Evolutionary conservation across 2,329 filamentous ascomycete species (phyloP), one percentile per base, ranked within the genome.

Genomic region (Alternaria metachromatica): DNA sequence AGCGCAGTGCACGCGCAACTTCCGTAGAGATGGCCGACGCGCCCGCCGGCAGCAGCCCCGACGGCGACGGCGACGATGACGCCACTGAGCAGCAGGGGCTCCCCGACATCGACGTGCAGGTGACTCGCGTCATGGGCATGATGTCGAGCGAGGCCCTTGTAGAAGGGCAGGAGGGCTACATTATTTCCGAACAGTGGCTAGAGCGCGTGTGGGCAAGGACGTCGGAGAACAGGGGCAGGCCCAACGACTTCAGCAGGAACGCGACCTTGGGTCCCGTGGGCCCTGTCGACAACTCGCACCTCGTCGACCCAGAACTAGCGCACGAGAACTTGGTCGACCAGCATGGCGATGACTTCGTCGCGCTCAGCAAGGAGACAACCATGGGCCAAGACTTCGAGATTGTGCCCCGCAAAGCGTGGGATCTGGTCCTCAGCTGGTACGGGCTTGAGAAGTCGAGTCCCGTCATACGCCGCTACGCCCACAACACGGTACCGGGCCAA

Each of bases 201-300:
- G 85, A 87, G 60, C 76, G 78, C 41, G 78, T 80, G 6, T 78
- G 72, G 65, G 73, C 78, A 4, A 66, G 78, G 28, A 78, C 76
- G 5, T 68, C 76, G 26, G 77, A 80, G 41, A 76, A 78, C 54
- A 66, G 62, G 48, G 63, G 59, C 63, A 69, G 67, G 30, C 85
- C 84, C 20, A 84, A 86, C 65, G 85, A 87, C 55, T 82, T 81
- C 43, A 83, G 86, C 64, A 91, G 92, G 66, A 82, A 85, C n/a
- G 86, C 86, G 10, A 76, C 84, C 11, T 86, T 90, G 62, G 88
- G 87, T 7, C 86, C 88, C 5, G 86, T 96, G 60, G 94, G 94
- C 2, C 92, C 92, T 0, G 87, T 98, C 30, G 93, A 97, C 83
- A 97, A 97, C 76, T 89, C 91, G 0, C 91, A 94, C 75, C 89